Evolutionary conservation across 345 rosid species (phyloP).

Genomic region (Syzygium grande): DNA sequence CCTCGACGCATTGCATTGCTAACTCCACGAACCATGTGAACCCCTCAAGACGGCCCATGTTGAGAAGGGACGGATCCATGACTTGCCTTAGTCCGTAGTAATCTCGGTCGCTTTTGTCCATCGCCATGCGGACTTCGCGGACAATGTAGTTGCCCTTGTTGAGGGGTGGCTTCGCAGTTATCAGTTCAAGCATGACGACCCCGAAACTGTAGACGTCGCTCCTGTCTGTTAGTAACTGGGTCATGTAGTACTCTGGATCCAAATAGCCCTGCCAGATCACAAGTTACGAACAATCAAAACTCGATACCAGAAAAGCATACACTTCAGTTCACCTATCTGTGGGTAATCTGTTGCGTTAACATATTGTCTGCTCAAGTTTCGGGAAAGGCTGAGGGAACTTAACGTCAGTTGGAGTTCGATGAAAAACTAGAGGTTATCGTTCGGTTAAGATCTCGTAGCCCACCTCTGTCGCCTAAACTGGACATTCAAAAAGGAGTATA

Average conservation of each 20-base stretch:
- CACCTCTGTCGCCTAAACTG: neutral
- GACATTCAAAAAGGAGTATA: neutral
- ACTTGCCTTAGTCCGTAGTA: neutral
- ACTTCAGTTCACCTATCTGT: neutral
- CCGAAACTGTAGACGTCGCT: slow-evolving; percentile 26
- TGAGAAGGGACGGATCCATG: slow-evolving; percentile 4
- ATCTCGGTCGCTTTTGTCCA: slow-evolving; percentile 6
- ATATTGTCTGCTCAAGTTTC: neutral
- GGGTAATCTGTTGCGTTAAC: neutral
- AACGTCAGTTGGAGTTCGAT: neutral
- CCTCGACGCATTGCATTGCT: slow-evolving; percentile 19
- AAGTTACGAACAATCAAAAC: neutral
- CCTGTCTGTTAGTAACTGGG: slow-evolving; percentile 14
- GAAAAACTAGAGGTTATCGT: neutral
- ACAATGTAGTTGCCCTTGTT: slow-evolving; percentile 14
- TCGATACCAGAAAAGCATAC: neutral
- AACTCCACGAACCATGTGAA: slow-evolving; percentile 14
- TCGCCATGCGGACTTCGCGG: neutral
- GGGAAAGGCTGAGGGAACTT: neutral
- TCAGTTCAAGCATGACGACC: slow-evolving; percentile 19
- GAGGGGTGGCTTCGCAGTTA: slow-evolving; percentile 17
- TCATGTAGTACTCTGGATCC: slow-evolving; percentile 24
- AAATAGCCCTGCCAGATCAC: slow-evolving; percentile 12
- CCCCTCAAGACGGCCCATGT: slow-evolving; percentile 12
- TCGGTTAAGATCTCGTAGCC: neutral